phyloP scores from a whole-genome alignment of 768 basidiomycete species.

The Plicaturopsis crispa region DNA sequence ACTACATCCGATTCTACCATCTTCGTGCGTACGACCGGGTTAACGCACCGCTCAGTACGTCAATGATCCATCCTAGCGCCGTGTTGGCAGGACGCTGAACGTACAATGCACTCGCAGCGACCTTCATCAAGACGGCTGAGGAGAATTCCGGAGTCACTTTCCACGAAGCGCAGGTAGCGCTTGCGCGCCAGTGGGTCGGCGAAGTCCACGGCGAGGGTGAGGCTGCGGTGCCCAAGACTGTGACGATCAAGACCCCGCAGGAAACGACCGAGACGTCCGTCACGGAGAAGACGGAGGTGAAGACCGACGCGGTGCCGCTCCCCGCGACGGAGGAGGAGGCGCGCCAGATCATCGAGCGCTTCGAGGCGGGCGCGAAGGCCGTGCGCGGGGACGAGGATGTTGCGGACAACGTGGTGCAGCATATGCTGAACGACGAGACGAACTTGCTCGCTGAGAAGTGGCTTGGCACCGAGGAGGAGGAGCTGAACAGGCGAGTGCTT shows the following conservation, averaged over 20 bases:
- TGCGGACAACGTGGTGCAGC: constrained; percentile 74
- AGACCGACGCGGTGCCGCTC: constrained; percentile 57
- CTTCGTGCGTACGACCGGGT: constrained; percentile 87
- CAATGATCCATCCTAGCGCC: background rate
- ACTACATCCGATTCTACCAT: constrained; percentile 91
- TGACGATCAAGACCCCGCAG: constrained; percentile 50
- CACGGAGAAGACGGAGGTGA: constrained; percentile 21
- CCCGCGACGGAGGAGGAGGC: constrained; percentile 67
- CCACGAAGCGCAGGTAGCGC: constrained; percentile 81
- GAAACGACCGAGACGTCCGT: constrained; percentile 42
- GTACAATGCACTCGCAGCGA: no score
- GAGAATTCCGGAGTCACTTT: constrained; percentile 69
- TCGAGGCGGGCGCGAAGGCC: constrained; percentile 56
- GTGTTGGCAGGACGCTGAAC: background rate
- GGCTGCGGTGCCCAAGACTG: constrained; percentile 32
- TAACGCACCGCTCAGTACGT: constrained; percentile 62
- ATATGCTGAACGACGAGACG: constrained; percentile 60
- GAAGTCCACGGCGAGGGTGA: constrained; percentile 25
- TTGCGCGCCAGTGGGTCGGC: constrained; percentile 70
- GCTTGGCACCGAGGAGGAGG: constrained; percentile 79
- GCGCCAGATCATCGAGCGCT: constrained; percentile 53
- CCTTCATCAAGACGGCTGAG: constrained; percentile 66
- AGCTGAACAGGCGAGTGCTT: constrained; percentile 62
- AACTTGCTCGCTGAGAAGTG: constrained; percentile 71
- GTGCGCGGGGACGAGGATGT: constrained; percentile 57